Conservation (phyloP, 106 monocot genomes). For the Chionographis japonica region DNA sequence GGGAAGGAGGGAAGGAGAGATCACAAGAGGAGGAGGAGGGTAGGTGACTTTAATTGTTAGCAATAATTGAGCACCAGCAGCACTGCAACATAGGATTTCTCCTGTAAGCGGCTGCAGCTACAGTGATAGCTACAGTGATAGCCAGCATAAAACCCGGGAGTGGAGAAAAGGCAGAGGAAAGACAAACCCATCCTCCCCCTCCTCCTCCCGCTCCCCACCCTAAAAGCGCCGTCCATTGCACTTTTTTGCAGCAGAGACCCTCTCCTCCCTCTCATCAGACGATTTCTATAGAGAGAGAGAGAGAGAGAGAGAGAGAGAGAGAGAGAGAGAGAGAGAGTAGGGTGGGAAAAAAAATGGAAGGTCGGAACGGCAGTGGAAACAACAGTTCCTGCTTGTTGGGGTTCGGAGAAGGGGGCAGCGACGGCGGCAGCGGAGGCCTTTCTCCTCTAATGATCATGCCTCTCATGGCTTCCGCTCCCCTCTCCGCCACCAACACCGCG, state of each 20-base stretch:
- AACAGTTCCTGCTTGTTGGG: constrained; percentile 7
- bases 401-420: constrained; percentile 22
- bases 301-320: neutral
- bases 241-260: no score
- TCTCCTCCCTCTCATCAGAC: no score
- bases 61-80: constrained; percentile 21
- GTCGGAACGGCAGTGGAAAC: neutral
- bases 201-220: no score
- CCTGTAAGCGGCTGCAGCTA: constrained; percentile 35
- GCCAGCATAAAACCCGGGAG: constrained; percentile 69
- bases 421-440: constrained; percentile 1
- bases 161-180: neutral
- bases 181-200: no score
- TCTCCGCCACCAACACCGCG: constrained; percentile 9
- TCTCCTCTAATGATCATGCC: constrained; percentile 64
- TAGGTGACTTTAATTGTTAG: neutral
- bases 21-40: neutral
- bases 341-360: constrained; percentile 1
- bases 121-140: constrained; percentile 21
- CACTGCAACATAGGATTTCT: constrained; percentile 58
- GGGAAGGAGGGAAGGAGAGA: neutral
- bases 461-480: constrained; percentile 14
- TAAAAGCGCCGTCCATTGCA: no score
- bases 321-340: no score
- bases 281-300: neutral